A percentile compares a stretch with the other conserved stretches of the same genome.
Conservation (phyloP, 192 early-diverging fungal species). For the Backusella parvicylindrica region DNA sequence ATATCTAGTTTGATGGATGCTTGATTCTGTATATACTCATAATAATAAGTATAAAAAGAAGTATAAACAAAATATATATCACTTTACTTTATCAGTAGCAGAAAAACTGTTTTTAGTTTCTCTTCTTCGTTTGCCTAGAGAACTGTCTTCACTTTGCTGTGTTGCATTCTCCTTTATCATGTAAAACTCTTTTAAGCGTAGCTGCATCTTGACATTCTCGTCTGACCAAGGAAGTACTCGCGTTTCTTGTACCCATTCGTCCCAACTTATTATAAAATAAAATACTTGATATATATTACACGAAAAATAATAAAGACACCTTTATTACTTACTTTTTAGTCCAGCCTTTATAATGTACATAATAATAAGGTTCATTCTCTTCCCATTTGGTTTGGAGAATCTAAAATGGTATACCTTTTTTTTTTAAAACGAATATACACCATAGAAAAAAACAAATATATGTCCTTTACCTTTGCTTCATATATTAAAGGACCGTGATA, state of each 20-base stretch:
- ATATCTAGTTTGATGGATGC: constrained; percentile 90
- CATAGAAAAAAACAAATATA: neutral
- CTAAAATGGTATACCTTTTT: constrained; percentile 31
- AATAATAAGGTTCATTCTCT: constrained; percentile 79
- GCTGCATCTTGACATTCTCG: constrained; percentile 80
- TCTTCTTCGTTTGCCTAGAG: constrained; percentile 89
- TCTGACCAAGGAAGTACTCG: constrained; percentile 82
- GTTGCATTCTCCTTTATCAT: neutral
- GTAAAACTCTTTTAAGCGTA: constrained; percentile 65
- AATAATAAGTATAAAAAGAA: no score
- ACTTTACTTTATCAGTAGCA: neutral
- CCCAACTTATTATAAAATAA: constrained; percentile 68
- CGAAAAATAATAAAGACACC: no score
- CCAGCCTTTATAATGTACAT: constrained; percentile 99
- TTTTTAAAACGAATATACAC: neutral
- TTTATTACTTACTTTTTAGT: constrained; percentile 76
- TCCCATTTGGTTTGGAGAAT: constrained; percentile 80
- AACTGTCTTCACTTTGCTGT: constrained; percentile 62
- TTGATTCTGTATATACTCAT: constrained; percentile 49
- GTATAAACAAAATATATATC: constrained; percentile 41
- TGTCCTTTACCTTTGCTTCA: constrained; percentile 81
- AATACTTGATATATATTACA: neutral
- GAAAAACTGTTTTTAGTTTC: neutral
- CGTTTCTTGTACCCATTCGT: constrained; percentile 96
- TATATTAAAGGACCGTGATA: constrained; percentile 97